Conservation (phyloP, 805 yeast species). For the Cyberlindnera veronae region DNA sequence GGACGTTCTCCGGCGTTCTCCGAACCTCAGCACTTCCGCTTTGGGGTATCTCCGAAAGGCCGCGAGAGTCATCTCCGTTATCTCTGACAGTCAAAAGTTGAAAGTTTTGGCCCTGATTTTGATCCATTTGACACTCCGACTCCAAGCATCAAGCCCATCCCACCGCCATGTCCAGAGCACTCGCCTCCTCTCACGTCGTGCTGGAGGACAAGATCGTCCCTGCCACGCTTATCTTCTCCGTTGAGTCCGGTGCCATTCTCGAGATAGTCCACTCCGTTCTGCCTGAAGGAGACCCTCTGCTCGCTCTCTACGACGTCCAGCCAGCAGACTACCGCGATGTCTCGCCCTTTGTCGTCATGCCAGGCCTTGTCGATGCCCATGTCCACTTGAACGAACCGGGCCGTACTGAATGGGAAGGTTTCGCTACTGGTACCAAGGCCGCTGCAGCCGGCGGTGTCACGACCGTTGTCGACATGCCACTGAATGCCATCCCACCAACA, state of each 20-base stretch:
- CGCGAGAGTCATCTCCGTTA: constrained; percentile 8
- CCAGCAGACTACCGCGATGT: constrained; percentile 47
- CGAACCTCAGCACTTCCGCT: constrained; percentile 1
- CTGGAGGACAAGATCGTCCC: constrained; percentile 43
- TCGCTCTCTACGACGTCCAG: constrained; percentile 40
- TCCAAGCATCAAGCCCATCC: neutral
- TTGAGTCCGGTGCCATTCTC: constrained; percentile 54
- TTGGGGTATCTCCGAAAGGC: neutral
- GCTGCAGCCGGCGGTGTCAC: constrained; percentile 97
- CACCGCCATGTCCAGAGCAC: constrained; percentile 39
- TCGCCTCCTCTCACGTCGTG: constrained; percentile 58
- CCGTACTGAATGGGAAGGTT: constrained; percentile 98
- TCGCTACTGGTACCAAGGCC: constrained; percentile 91
- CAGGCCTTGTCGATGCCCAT: constrained; percentile 91
- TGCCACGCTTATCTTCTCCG: constrained; percentile 65
- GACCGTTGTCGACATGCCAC: constrained; percentile 93
- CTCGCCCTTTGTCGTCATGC: constrained; percentile 65
- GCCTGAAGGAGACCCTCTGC: constrained; percentile 35
- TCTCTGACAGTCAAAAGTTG: neutral
- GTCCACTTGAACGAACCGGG: constrained; percentile 97
- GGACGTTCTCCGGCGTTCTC: constrained; percentile 16
- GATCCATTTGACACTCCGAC: neutral
- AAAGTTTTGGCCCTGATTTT: neutral
- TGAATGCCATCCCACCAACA: constrained; percentile 94
- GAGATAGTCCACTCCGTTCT: constrained; percentile 43